Conservation (phyloP, 352 stramenopile genomes). For the Globisporangium cystogenes region DNA sequence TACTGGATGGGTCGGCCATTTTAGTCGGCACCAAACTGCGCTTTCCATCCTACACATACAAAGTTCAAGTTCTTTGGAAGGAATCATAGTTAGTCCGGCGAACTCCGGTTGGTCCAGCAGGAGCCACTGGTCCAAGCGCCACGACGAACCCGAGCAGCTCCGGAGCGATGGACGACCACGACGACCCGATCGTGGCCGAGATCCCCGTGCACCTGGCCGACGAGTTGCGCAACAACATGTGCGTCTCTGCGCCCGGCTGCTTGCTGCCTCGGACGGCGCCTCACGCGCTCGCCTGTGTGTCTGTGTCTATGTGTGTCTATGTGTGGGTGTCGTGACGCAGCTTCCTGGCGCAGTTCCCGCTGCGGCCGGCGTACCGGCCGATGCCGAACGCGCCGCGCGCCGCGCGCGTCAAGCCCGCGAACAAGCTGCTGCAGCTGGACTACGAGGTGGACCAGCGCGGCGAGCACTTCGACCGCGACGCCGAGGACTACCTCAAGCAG, state of each 20-base stretch:
- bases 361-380: slow-evolving; percentile 71
- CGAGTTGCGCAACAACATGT: slow-evolving; percentile 62
- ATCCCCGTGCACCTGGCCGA: slow-evolving; percentile 81
- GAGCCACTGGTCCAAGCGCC: background rate
- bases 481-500: slow-evolving; percentile 78
- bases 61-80: background rate
- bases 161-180: slow-evolving; percentile 18
- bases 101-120: background rate
- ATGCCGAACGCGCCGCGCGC: slow-evolving; percentile 52
- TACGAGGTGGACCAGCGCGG: slow-evolving; percentile 67
- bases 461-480: slow-evolving; percentile 71
- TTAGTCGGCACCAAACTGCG: too few relatives aligned
- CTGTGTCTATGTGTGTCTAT: too few relatives aligned
- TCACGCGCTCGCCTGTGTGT: background rate
- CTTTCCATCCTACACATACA: background rate
- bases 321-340: too few relatives aligned
- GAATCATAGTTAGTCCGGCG: too few relatives aligned
- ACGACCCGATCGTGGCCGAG: slow-evolving; percentile 78
- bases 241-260: slow-evolving; percentile 8
- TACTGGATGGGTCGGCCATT: background rate
- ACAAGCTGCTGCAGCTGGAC: slow-evolving; percentile 76
- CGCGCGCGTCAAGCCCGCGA: slow-evolving; percentile 66
- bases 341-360: slow-evolving; percentile 75
- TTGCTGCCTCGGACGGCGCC: background rate
- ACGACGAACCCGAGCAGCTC: background rate